Percentiles rank a stretch among this genome's conserved stretches.
Conservation (phyloP, 148 eudicot genomes). For the Dysphania ambrosioides region DNA sequence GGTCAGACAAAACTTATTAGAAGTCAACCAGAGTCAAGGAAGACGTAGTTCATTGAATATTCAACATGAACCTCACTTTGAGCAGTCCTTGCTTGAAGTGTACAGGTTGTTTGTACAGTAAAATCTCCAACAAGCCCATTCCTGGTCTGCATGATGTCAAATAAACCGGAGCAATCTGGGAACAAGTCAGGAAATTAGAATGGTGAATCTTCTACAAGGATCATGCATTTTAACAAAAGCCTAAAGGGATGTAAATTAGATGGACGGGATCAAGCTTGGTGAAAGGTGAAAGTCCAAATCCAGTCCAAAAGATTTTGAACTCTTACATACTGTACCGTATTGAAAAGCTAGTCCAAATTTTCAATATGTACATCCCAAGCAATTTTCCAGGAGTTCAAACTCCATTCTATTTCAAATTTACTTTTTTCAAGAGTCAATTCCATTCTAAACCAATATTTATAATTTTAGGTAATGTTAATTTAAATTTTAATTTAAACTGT, state of each 20-base stretch:
- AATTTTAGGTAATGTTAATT: too few relatives aligned
- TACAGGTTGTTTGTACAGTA: constrained; percentile 77
- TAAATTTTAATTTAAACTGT: too few relatives aligned
- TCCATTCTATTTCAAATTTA: too few relatives aligned
- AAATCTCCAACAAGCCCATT: constrained; percentile 73
- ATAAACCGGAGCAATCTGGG: constrained; percentile 91
- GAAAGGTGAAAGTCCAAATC: too few relatives aligned
- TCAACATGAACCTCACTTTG: constrained; percentile 46
- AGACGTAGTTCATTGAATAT: constrained; percentile 10
- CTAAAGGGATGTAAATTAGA: neutral
- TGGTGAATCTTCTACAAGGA: neutral
- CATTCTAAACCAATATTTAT: too few relatives aligned
- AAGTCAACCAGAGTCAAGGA: constrained; percentile 11
- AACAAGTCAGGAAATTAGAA: constrained; percentile 7
- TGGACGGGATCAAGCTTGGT: neutral
- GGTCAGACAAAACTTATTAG: constrained; percentile 29
- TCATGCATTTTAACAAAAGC: neutral
- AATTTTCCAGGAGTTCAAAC: too few relatives aligned
- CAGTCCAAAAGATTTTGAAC: too few relatives aligned
- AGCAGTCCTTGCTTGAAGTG: constrained; percentile 65
- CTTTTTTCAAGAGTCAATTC: too few relatives aligned
- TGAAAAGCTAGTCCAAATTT: too few relatives aligned
- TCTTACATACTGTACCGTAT: too few relatives aligned
- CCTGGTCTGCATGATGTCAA: constrained; percentile 85
- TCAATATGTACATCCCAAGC: too few relatives aligned